phyloP scores from a whole-genome alignment of 345 rosid species.

The Trapa incisa region DNA sequence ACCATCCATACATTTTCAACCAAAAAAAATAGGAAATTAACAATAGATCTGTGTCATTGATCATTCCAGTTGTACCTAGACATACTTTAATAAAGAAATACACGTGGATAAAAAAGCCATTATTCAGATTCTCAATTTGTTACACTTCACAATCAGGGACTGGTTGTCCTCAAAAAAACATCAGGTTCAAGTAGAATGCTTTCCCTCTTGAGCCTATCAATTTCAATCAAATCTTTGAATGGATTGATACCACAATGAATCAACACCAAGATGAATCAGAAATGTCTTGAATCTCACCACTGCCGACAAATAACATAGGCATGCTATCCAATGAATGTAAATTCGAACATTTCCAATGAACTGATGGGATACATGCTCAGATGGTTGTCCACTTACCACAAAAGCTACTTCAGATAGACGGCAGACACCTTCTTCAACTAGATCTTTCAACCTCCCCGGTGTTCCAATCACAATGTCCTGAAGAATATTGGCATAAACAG shows the following conservation, averaged over 20 bases:
- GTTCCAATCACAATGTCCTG: conserved; percentile 91
- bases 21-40: not conserved
- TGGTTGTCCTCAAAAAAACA: not conserved
- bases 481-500: not conserved
- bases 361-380: not conserved
- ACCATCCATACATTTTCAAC: not conserved
- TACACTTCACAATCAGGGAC: not conserved
- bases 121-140: not conserved
- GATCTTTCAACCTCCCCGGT: conserved; percentile 94
- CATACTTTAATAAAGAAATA: not conserved
- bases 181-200: not conserved
- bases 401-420: conserved; percentile 61
- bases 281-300: not conserved
- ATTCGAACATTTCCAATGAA: not conserved
- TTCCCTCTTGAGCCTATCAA: not conserved
- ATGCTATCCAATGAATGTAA: not conserved
- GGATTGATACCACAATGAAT: not conserved
- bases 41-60: not conserved
- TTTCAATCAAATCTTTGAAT: not conserved
- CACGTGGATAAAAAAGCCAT: not conserved
- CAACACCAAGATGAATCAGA: not conserved
- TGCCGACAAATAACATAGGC: not conserved
- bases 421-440: conserved; percentile 67
- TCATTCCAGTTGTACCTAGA: not conserved
- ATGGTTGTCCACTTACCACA: conserved; percentile 48